Conservation (phyloP, 2,329 filamentous ascomycete genomes). For the Tolypocladium cylindrosporum region DNA sequence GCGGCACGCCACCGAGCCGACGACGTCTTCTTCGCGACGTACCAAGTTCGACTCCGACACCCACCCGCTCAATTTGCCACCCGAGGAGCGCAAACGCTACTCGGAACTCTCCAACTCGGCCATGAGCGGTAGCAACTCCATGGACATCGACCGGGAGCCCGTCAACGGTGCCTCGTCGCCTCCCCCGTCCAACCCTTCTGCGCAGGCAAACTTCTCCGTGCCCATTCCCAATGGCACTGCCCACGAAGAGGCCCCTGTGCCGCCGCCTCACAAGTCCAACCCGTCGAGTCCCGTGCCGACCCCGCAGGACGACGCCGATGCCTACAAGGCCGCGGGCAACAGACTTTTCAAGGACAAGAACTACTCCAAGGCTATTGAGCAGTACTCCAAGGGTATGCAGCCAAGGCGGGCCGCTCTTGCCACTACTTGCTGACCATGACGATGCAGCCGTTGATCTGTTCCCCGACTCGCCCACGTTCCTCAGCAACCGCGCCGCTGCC, state of each 20-base stretch:
- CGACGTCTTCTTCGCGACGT: slow-evolving; percentile 34
- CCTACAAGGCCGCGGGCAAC: slow-evolving; percentile 87
- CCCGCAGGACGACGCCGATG: slow-evolving; percentile 68
- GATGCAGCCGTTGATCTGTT: slow-evolving; percentile 68
- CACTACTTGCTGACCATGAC: slow-evolving; percentile 6
- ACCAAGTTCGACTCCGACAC: slow-evolving; percentile 56
- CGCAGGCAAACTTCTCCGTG: slow-evolving; percentile 37
- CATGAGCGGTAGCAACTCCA: slow-evolving; percentile 54
- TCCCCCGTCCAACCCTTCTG: slow-evolving; percentile 30
- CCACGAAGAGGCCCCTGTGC: slow-evolving; percentile 45
- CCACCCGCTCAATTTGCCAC: slow-evolving; percentile 83
- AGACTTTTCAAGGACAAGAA: slow-evolving; percentile 95
- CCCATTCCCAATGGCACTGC: slow-evolving; percentile 40
- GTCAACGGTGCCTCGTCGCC: slow-evolving; percentile 44
- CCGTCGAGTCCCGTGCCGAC: slow-evolving; percentile 47
- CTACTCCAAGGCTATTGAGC: slow-evolving; percentile 76
- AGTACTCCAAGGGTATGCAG: slow-evolving; percentile 82
- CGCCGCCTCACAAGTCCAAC: slow-evolving; percentile 62
- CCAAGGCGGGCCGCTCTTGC: slow-evolving; percentile 1
- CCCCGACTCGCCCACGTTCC: slow-evolving; percentile 77
- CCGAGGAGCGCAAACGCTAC: slow-evolving; percentile 74
- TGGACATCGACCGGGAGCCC: slow-evolving; percentile 67
- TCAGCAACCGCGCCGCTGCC: slow-evolving; percentile 90
- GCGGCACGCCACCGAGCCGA: slow-evolving; percentile 38
- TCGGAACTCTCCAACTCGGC: slow-evolving; percentile 52